Conservation (phyloP, 495 filamentous ascomycete species). For the Lasiosphaeria ovina region DNA sequence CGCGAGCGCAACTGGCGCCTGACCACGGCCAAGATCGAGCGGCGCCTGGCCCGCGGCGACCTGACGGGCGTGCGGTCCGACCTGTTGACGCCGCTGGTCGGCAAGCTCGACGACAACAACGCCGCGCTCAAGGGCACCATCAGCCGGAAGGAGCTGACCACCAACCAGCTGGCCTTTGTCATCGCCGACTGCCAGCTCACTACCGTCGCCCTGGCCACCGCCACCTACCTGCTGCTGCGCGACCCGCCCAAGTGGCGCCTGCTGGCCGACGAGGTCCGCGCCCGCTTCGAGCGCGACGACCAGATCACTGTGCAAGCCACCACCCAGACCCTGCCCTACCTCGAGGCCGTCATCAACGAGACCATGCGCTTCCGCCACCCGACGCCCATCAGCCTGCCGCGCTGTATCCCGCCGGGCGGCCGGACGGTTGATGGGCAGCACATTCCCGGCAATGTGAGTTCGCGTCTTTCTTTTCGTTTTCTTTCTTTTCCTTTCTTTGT, state of each 20-base stretch:
- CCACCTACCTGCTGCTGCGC: constrained; percentile 46
- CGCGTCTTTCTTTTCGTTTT: not conserved
- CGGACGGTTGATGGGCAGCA: constrained; percentile 40
- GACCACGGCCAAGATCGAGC: constrained; percentile 20
- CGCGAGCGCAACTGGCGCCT: constrained; percentile 15
- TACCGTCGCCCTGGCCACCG: constrained; percentile 44
- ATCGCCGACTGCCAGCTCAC: constrained; percentile 47
- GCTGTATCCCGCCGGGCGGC: constrained; percentile 41
- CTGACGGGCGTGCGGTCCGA: constrained; percentile 22
- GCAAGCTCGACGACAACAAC: constrained; percentile 28
- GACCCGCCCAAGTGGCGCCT: constrained; percentile 36
- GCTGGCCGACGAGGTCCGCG: constrained; percentile 46
- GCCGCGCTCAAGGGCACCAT: constrained; percentile 4
- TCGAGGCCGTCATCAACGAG: constrained; percentile 52
- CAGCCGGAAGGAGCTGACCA: constrained; percentile 6
- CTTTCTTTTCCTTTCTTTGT: too few relatives aligned
- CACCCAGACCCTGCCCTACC: constrained; percentile 42
- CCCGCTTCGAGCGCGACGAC: constrained; percentile 36
- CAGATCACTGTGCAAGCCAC: constrained; percentile 48
- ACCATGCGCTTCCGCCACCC: constrained; percentile 54
- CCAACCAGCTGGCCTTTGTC: constrained; percentile 6
- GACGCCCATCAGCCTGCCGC: constrained; percentile 39
- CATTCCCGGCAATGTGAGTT: constrained; percentile 32
- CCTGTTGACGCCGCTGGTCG: constrained; percentile 35
- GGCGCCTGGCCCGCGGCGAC: constrained; percentile 24